Percentiles rank a stretch among this genome's conserved stretches.
Conservation (phyloP, 768 basidiomycete genomes). For the Lentinus tigrinus region DNA sequence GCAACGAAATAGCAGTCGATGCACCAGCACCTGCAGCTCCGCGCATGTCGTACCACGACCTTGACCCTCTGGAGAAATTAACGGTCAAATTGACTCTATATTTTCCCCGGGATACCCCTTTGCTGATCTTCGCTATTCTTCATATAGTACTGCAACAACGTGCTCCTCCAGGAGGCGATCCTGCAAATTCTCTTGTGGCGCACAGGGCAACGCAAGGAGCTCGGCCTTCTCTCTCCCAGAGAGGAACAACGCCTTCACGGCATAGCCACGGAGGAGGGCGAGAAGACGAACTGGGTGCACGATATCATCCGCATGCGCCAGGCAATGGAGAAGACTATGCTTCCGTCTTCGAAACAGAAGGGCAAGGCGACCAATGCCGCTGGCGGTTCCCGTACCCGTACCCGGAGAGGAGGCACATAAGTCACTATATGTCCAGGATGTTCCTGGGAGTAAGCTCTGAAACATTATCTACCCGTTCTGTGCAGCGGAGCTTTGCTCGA, state of each 20-base stretch:
- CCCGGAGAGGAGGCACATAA: background rate
- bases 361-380: slow-evolving; percentile 6
- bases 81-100: slow-evolving; percentile 10
- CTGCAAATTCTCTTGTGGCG: slow-evolving; percentile 78
- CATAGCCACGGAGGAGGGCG: slow-evolving; percentile 44
- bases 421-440: background rate
- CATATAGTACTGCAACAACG: slow-evolving; percentile 66
- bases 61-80: slow-evolving; percentile 18
- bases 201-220: slow-evolving; percentile 51
- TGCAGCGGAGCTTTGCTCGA: background rate
- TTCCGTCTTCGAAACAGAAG: slow-evolving; percentile 8
- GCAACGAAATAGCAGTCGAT: background rate
- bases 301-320: slow-evolving; percentile 48
- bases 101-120: background rate
- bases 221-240: slow-evolving; percentile 45
- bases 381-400: slow-evolving; percentile 2
- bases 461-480: background rate
- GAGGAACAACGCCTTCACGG: slow-evolving; percentile 59
- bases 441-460: background rate
- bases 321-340: slow-evolving; percentile 19
- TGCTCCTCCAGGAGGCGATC: slow-evolving; percentile 70
- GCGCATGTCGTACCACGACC: slow-evolving; percentile 12
- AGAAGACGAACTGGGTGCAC: slow-evolving; percentile 68
- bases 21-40: background rate
- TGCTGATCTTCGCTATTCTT: slow-evolving; percentile 1